Evolutionary conservation across 305 asterid genomes (phyloP).

Genomic region (Ruellia speciosa): DNA sequence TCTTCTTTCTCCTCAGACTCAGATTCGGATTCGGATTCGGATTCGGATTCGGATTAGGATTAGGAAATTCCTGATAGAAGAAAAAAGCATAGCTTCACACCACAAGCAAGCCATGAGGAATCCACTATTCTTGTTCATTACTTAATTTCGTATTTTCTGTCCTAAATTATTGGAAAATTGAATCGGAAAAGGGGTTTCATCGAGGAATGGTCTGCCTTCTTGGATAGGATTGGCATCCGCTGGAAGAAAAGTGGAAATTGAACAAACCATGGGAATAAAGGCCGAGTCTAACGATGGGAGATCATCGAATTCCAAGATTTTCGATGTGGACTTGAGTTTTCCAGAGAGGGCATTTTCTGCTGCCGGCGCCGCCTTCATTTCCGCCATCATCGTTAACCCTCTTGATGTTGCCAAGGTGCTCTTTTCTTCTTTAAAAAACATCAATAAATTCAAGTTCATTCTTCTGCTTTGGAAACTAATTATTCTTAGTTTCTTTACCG

Average conservation of each 20-base stretch:
- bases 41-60: too few relatives aligned
- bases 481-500: not conserved
- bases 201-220: conserved; percentile 47
- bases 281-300: conserved; percentile 12
- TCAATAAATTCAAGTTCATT: not conserved
- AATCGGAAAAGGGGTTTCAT: conserved; percentile 6
- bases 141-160: too few relatives aligned
- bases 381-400: conserved; percentile 76
- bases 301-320: conserved; percentile 20
- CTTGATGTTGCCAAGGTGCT: conserved; percentile 89
- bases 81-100: too few relatives aligned
- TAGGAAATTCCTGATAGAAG: too few relatives aligned
- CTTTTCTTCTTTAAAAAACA: not conserved
- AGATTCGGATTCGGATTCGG: too few relatives aligned
- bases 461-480: not conserved
- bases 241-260: conserved; percentile 38
- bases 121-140: too few relatives aligned
- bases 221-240: conserved; percentile 50
- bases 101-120: too few relatives aligned
- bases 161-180: not conserved
- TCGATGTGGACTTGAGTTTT: conserved; percentile 46
- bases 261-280: conserved; percentile 27
- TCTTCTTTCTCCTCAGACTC: too few relatives aligned
- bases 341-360: conserved; percentile 69
- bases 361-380: conserved; percentile 71